Conservation (phyloP, 495 filamentous ascomycete species). For the Penicillium lividum region DNA sequence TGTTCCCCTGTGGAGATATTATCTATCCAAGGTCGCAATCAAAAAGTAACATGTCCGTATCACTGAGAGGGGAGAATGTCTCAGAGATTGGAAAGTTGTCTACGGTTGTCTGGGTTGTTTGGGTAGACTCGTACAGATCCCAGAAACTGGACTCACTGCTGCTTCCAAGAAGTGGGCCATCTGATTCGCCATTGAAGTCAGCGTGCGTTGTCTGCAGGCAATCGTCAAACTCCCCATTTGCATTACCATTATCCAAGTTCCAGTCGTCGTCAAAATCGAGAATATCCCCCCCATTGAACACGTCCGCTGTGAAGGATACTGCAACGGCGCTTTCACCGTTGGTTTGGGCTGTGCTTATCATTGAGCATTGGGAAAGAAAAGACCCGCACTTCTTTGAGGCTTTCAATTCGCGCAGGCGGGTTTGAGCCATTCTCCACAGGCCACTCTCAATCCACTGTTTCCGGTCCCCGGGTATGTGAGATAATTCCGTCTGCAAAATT, state of each 20-base stretch:
- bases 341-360: neutral
- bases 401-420: neutral
- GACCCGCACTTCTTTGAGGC: neutral
- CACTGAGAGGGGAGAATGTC: neutral
- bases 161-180: conserved; percentile 2
- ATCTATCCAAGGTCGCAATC: neutral
- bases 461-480: neutral
- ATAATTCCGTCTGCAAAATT: neutral
- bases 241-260: neutral
- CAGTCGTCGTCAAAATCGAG: neutral
- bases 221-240: neutral
- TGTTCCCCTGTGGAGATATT: neutral
- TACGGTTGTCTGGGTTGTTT: conserved; percentile 8
- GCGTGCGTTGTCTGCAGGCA: neutral
- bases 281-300: neutral
- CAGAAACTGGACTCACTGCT: conserved; percentile 6
- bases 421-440: neutral
- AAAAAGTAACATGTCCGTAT: neutral
- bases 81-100: neutral
- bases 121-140: conserved; percentile 9
- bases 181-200: conserved; percentile 1
- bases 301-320: neutral
- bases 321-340: neutral
- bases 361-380: neutral
- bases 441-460: neutral